Evolutionary conservation across 2,329 filamentous ascomycete genomes (phyloP).

Genomic region (Coniochaeta prunicola): DNA sequence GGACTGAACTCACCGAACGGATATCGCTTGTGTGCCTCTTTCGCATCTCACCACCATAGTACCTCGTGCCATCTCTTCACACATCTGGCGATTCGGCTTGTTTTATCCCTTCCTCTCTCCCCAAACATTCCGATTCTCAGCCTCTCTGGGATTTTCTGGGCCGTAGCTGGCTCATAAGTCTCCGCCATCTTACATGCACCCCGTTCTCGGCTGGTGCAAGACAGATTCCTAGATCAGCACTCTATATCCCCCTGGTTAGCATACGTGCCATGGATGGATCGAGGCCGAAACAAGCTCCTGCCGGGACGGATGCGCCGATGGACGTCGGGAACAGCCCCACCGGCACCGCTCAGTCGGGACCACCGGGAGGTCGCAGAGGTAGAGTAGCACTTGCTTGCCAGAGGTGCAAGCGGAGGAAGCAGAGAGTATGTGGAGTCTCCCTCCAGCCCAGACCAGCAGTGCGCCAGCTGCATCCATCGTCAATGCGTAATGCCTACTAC

Average conservation of each 20-base stretch:
- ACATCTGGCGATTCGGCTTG: background rate
- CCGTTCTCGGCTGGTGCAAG: background rate
- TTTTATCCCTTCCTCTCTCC: background rate
- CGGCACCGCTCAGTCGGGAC: background rate
- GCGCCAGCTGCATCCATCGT: background rate
- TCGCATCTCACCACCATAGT: no score
- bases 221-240: background rate
- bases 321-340: background rate
- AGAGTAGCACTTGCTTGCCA: constrained; percentile 17
- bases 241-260: background rate
- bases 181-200: background rate
- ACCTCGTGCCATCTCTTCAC: background rate
- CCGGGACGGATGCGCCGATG: background rate
- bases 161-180: background rate
- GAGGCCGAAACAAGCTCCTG: background rate
- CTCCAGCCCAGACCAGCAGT: background rate
- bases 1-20: background rate
- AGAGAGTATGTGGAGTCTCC: constrained; percentile 10
- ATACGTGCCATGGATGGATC: background rate
- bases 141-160: background rate
- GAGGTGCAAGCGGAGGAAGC: constrained; percentile 18
- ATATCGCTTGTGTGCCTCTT: background rate
- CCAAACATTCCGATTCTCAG: background rate
- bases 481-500: background rate
- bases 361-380: background rate